Percentiles rank a stretch among this genome's conserved stretches.
phyloP scores from a whole-genome alignment of 805 yeast genomes.

The Candida nemodendra region DNA sequence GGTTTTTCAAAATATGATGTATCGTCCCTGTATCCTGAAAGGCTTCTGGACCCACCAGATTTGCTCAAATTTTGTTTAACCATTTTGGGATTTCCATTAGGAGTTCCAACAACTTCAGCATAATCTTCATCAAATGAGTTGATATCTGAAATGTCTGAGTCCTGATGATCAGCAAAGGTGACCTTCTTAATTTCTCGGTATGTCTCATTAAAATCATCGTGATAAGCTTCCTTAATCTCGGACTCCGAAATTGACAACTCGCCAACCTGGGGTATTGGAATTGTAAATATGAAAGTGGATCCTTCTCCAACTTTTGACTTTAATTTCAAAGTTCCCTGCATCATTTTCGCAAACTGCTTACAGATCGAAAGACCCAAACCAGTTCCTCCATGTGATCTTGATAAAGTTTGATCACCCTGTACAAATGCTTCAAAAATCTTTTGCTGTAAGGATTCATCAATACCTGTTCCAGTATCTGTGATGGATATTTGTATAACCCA shows the following conservation, averaged over 20 bases:
- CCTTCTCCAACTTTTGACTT: conserved; percentile 79
- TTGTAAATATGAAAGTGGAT: conserved; percentile 75
- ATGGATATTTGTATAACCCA: conserved; percentile 74
- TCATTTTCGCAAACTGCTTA: conserved; percentile 83
- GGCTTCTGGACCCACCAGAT: too few relatives aligned
- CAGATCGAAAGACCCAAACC: conserved; percentile 91
- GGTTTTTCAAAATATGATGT: conserved; percentile 40
- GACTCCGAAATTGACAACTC: conserved; percentile 40
- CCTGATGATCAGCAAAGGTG: conserved; percentile 33
- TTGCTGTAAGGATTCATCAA: conserved; percentile 74
- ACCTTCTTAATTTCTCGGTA: conserved; percentile 53
- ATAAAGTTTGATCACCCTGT: conserved; percentile 93
- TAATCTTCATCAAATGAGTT: background rate
- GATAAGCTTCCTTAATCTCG: conserved; percentile 43
- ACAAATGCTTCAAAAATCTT: conserved; percentile 94
- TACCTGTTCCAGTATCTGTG: conserved; percentile 92
- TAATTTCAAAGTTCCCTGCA: conserved; percentile 77
- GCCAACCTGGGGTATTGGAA: conserved; percentile 70
- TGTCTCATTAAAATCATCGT: conserved; percentile 65
- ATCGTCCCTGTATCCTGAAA: conserved; percentile 10
- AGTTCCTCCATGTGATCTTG: conserved; percentile 92
- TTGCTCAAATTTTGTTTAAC: background rate
- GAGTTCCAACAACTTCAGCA: background rate
- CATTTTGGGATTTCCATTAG: background rate
- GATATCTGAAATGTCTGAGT: conserved; percentile 3